Base-by-base conservation (phyloP, 1,139 yeast species). In the Kodamaea arcana region DNA sequence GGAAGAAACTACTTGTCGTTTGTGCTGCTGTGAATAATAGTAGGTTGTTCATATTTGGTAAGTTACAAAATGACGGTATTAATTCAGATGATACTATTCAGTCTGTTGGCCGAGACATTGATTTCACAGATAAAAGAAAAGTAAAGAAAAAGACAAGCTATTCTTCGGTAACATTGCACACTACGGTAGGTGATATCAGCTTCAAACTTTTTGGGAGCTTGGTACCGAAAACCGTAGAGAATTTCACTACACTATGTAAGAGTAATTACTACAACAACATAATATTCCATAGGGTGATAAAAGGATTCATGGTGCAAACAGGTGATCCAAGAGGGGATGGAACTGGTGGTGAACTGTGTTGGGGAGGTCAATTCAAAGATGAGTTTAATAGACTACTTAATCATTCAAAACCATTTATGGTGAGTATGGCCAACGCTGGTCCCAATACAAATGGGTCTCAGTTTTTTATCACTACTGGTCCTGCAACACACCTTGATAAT, bases 321-420 rank as follows among this genome's bases (percentile, higher is more conserved):
- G 79, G 79, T 2, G 79, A 72, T 43, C 75, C 75, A 1, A 45
- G 50, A 20, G 78, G 78, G 2, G 65, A 65, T 41, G 78, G 77
- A 5, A 63, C 75, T 4, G 74, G 79, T 12, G 73, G 77, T 13
- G 64, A 67, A 41, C 54, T 70, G 24, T 53, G 60, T 12, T 72
- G 76, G 76, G 68, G 72, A 8, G 55, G 58, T 21, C 47, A 48
- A 23, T 70, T 72, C 40, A 52, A 56, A 24, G 76, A 73, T 43
- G 79, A 74, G 45, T 60, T 69, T 43, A 52, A 56, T 32, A 57
- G 59, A 1, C 47, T 48, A 12, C 46, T 72, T 32, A 49, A 54
- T 16, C 75, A 71, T 43, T 55, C 60, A 22, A 52, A 52, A 36
- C 72, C 76, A 2, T 72, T 61, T 35, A 54, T 60, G 44, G 65